Percentiles rank a stretch among this genome's conserved stretches.
These are phyloP conservation scores for Colletotrichum sp. DNA, from an alignment of 2,329 filamentous ascomycete species.

Conservation along the genomic window DNA sequence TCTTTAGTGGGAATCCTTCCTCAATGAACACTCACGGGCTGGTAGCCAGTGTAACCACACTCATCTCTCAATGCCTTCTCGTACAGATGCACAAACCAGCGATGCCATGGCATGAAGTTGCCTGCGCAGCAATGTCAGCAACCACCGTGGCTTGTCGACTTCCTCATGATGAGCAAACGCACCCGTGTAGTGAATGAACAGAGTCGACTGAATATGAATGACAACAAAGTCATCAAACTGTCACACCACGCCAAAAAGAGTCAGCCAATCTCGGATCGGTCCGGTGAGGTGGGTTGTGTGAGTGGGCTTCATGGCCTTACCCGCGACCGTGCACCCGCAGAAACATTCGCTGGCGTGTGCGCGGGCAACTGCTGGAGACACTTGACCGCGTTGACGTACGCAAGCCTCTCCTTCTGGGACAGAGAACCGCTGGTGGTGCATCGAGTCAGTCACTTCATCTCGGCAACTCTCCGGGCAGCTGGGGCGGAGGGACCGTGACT, in stretches of 20 bases:
- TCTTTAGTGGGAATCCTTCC: background rate
- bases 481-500: conserved; percentile 9
- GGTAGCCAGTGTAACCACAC: conserved; percentile 23
- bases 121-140: background rate
- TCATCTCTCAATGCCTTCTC: conserved; percentile 22
- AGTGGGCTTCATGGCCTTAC: conserved; percentile 41
- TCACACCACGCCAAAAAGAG: background rate
- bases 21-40: conserved; percentile 5
- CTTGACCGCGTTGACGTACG: conserved; percentile 50
- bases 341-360: conserved; percentile 34
- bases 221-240: conserved; percentile 23
- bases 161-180: fast-evolving
- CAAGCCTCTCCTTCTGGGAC: conserved; percentile 34
- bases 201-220: conserved; percentile 13
- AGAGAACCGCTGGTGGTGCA: conserved; percentile 30
- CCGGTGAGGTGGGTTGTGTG: conserved; percentile 46
- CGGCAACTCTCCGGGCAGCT: background rate
- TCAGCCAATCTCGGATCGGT: conserved; percentile 28
- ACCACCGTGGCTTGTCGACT: background rate
- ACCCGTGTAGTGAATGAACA: background rate
- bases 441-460: background rate
- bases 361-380: conserved; percentile 47
- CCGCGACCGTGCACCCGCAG: conserved; percentile 46
- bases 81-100: conserved; percentile 12
- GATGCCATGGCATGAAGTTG: conserved; percentile 22